A percentile compares a stretch with the other conserved stretches of the same genome.
These are phyloP conservation scores for Pulveroboletus sp. DNA, from an alignment of 768 basidiomycete species.

Conservation along the genomic window DNA sequence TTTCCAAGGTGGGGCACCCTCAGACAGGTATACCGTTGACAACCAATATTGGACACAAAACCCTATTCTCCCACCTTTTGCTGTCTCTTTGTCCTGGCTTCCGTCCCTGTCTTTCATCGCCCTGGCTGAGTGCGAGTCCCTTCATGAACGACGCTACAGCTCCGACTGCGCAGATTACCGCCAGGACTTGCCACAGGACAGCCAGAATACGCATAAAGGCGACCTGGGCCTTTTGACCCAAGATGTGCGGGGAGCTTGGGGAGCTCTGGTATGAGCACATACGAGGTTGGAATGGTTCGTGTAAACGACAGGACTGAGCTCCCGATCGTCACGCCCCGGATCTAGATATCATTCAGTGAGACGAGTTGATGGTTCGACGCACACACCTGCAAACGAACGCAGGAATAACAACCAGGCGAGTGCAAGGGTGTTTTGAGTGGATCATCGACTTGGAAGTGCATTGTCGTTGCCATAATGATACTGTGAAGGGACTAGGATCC, in stretches of 20 bases:
- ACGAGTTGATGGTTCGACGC: not conserved
- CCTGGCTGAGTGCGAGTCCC: constrained; percentile 12
- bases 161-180: constrained; percentile 32
- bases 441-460: constrained; percentile 33
- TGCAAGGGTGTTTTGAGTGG: constrained; percentile 36
- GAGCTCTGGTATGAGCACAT: constrained; percentile 44
- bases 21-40: no score
- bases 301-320: constrained; percentile 43
- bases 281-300: constrained; percentile 32
- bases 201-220: constrained; percentile 41
- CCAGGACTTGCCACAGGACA: constrained; percentile 42
- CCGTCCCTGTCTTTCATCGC: not conserved
- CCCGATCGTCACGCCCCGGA: constrained; percentile 51
- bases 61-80: not conserved
- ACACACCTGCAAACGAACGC: constrained; percentile 28
- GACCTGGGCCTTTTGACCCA: constrained; percentile 31
- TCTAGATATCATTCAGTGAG: constrained; percentile 23
- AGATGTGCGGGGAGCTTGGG: constrained; percentile 32
- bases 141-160: constrained; percentile 16
- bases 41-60: not conserved
- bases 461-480: constrained; percentile 16
- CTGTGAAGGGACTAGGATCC: no score
- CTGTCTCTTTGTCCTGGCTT: not conserved
- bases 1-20: no score
- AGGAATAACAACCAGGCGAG: constrained; percentile 35